phyloP scores from a whole-genome alignment of 2,329 filamentous ascomycete species.

The Scedosporium boydii region DNA sequence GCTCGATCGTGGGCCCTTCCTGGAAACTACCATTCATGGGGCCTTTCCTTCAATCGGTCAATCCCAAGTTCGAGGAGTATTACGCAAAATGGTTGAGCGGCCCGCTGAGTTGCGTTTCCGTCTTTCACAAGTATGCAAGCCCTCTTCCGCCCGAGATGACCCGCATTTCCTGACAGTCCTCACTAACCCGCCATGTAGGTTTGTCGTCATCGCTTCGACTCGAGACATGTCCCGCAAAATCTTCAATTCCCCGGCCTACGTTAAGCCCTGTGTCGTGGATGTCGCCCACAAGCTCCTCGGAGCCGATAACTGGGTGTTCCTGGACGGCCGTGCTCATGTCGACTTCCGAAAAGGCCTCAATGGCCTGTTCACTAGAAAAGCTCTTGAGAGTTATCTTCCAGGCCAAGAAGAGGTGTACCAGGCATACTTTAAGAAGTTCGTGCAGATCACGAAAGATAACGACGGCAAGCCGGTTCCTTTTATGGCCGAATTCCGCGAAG shows the following conservation, averaged over 20 bases:
- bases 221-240: constrained; percentile 95
- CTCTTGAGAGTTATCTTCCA: constrained; percentile 80
- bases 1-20: constrained; percentile 62
- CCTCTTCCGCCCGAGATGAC: not conserved
- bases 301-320: constrained; percentile 89
- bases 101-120: constrained; percentile 88
- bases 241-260: constrained; percentile 84
- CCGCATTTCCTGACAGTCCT: not conserved
- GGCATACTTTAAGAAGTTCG: constrained; percentile 71
- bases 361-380: constrained; percentile 83
- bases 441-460: constrained; percentile 63
- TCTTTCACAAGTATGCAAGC: constrained; percentile 85
- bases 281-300: constrained; percentile 88
- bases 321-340: constrained; percentile 89
- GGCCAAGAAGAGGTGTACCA: constrained; percentile 89
- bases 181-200: constrained; percentile 40
- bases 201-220: constrained; percentile 91
- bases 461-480: constrained; percentile 70
- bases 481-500: constrained; percentile 86
- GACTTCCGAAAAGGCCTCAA: constrained; percentile 97
- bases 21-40: constrained; percentile 84
- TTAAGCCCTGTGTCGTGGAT: constrained; percentile 96
- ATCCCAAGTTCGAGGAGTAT: constrained; percentile 88
- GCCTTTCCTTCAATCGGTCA: constrained; percentile 86
- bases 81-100: constrained; percentile 87